These are phyloP conservation scores for Lachnellula hyalina DNA, from an alignment of 2,329 filamentous ascomycete species.

Conservation along the genomic window DNA sequence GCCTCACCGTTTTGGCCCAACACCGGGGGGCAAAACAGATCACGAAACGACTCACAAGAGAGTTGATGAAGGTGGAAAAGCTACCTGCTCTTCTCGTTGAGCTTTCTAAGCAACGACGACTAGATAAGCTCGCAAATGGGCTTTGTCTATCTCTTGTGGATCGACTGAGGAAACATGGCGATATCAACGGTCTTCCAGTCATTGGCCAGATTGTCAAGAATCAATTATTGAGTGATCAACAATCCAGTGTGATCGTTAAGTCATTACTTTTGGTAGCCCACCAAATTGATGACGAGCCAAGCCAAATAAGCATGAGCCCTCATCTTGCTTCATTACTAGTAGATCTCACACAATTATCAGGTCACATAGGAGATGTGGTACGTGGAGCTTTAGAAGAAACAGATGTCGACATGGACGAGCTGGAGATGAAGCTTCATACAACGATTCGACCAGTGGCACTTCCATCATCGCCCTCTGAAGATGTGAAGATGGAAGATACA, in stretches of 20 bases:
- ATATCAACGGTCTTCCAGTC: conserved; percentile 49
- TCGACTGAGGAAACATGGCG: conserved; percentile 54
- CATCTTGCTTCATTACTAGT: conserved; percentile 64
- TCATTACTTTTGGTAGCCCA: conserved; percentile 56
- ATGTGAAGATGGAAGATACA: conserved; percentile 45
- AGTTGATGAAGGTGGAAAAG: conserved; percentile 58
- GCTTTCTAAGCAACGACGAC: conserved; percentile 58
- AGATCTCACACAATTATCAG: conserved; percentile 54
- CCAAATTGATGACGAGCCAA: conserved; percentile 49
- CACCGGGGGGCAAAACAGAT: conserved; percentile 67
- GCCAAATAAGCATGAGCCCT: conserved; percentile 53
- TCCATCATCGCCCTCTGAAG: conserved; percentile 44
- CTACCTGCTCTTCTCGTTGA: conserved; percentile 55
- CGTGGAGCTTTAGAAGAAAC: conserved; percentile 61
- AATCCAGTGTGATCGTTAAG: conserved; percentile 61
- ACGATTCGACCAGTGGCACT: conserved; percentile 56
- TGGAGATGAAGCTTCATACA: conserved; percentile 70
- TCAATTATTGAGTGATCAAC: conserved; percentile 56
- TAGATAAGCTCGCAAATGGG: conserved; percentile 68
- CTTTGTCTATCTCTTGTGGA: conserved; percentile 63
- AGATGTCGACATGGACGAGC: conserved; percentile 65
- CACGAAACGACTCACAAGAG: conserved; percentile 64
- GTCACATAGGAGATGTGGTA: conserved; percentile 57
- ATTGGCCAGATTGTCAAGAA: conserved; percentile 58
- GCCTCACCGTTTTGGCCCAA: conserved; percentile 75